phyloP scores from a whole-genome alignment of 148 eudicot species.

The Mesembryanthemum crystallinum region DNA sequence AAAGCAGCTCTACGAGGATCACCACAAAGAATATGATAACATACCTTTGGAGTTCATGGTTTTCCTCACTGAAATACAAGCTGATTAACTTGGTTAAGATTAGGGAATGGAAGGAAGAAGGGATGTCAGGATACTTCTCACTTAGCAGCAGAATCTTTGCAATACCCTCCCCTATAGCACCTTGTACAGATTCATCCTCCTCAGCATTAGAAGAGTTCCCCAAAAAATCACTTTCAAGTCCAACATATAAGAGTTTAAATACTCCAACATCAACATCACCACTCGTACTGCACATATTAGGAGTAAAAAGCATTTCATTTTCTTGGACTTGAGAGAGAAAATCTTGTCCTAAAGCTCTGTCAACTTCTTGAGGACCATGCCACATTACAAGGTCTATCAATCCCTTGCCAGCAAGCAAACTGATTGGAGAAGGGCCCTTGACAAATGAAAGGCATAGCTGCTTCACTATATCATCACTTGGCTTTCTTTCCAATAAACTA shows the following conservation, averaged over 20 bases:
- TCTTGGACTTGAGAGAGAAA: constrained; percentile 42
- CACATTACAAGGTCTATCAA: constrained; percentile 84
- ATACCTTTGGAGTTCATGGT: constrained; percentile 59
- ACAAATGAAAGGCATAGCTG: constrained; percentile 68
- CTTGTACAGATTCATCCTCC: constrained; percentile 70
- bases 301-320: constrained; percentile 14
- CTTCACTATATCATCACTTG: constrained; percentile 61
- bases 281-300: constrained; percentile 34
- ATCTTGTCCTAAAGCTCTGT: constrained; percentile 55
- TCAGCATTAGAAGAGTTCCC: constrained; percentile 33
- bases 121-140: constrained; percentile 63
- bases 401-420: constrained; percentile 73
- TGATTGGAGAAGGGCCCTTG: constrained; percentile 56
- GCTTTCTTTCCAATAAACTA: constrained; percentile 72
- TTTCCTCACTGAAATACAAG: constrained; percentile 63
- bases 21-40: constrained; percentile 8
- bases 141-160: constrained; percentile 92
- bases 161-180: constrained; percentile 83
- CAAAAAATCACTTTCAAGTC: constrained; percentile 46
- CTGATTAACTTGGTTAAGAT: constrained; percentile 62
- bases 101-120: constrained; percentile 49
- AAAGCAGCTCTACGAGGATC: constrained; percentile 20
- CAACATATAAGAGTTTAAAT: constrained; percentile 60
- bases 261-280: constrained; percentile 45
- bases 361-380: constrained; percentile 90